Percentiles rank a stretch among this genome's conserved stretches.
These are phyloP conservation scores for Psidium guajava DNA, from an alignment of 345 rosid genomes.

Conservation along the genomic window DNA sequence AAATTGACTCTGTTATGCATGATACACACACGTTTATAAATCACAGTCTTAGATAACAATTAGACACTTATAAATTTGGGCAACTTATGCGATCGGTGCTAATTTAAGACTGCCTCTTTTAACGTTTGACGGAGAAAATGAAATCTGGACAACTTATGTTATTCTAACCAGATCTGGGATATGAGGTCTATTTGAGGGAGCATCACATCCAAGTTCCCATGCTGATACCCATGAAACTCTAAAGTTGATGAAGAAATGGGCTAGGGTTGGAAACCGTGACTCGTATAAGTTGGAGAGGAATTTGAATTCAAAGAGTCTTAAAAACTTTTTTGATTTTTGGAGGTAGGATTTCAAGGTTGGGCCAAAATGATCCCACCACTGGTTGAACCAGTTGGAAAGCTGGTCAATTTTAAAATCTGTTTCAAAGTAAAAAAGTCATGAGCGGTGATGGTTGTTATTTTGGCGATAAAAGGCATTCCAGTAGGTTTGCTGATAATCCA, in stretches of 20 bases:
- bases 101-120: too few relatives aligned
- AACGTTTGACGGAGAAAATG: too few relatives aligned
- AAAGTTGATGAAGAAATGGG: background rate
- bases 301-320: background rate
- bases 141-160: too few relatives aligned
- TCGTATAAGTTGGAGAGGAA: background rate
- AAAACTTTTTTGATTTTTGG: background rate
- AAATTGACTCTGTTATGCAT: too few relatives aligned
- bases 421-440: background rate
- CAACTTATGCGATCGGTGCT: background rate
- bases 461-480: background rate
- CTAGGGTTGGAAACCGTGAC: background rate
- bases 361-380: background rate
- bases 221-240: background rate
- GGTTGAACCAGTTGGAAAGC: background rate
- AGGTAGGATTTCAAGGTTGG: background rate
- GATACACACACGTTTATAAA: too few relatives aligned
- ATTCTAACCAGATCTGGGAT: background rate
- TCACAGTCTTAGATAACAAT: too few relatives aligned
- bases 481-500: background rate
- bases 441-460: background rate
- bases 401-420: background rate
- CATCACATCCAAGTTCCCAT: background rate
- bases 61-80: too few relatives aligned
- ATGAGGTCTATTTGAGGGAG: background rate